Percentiles rank a stretch among this genome's conserved stretches.
Evolutionary conservation across 2,329 filamentous ascomycete genomes (phyloP).

Genomic region (Daldinia eschscholtzii): DNA sequence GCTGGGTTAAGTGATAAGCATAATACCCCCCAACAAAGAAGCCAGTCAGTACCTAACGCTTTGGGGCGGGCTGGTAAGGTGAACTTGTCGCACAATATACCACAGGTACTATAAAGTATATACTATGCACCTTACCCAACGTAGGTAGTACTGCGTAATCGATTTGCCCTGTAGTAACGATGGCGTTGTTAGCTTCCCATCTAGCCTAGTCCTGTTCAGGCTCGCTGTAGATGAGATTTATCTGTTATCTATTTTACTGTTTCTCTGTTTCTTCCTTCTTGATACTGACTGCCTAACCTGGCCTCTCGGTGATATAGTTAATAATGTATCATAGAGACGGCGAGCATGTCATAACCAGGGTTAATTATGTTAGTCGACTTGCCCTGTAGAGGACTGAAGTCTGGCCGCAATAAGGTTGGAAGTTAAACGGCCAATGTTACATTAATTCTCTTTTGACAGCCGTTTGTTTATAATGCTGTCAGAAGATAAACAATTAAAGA

Average conservation of each 20-base stretch:
- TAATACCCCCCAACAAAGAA: conserved; percentile 19
- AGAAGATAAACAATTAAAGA: conserved; percentile 8
- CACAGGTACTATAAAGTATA: too few species aligned
- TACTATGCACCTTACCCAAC: too few species aligned
- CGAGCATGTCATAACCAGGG: conserved; percentile 20
- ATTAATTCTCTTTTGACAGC: background rate
- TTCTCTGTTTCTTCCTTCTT: background rate
- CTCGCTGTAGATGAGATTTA: background rate
- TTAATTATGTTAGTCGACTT: conserved; percentile 11
- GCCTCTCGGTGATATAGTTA: conserved; percentile 12
- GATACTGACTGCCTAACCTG: conserved; percentile 34
- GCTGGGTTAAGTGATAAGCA: conserved; percentile 27
- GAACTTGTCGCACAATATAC: background rate
- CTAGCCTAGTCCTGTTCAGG: background rate
- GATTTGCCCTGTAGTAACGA: too few species aligned
- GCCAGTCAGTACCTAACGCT: background rate
- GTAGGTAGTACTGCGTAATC: too few species aligned
- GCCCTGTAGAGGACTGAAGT: conserved; percentile 9
- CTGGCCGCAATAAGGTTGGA: conserved; percentile 16
- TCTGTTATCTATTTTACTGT: too few species aligned
- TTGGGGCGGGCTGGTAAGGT: too few species aligned
- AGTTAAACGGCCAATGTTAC: conserved; percentile 17
- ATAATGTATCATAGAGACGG: background rate
- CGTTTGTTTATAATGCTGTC: background rate
- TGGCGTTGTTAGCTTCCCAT: background rate